Evolutionary conservation across 2,329 filamentous ascomycete genomes (phyloP), one percentile per base, ranked within the genome.

Genomic region (Kalmusia sp.): DNA sequence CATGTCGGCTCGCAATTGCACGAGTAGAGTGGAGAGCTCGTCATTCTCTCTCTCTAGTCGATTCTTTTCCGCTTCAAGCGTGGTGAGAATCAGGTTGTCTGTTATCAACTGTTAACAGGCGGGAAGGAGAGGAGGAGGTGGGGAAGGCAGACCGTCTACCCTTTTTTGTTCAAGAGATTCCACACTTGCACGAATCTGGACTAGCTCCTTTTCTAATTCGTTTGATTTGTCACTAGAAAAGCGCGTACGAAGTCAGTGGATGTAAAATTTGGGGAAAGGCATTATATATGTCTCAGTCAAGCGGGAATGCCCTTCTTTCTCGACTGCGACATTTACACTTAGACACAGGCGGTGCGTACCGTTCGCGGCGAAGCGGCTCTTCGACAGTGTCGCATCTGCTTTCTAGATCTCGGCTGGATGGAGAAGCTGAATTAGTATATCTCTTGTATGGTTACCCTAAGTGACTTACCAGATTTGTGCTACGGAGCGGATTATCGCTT

Each of bases 351-450:
- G n/a, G n/a, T n/a, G n/a, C n/a, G n/a, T n/a, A n/a, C 49, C 73
- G 69, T 58, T 82, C 81, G 14, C 71, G 69, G 4, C 76, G 76
- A 11, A 87, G 71, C 5, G 84, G 84, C 43, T 76, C 76, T 67
- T 87, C 84, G 2, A 82, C 75, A 27, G 77, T 77, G 28, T 80
- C 76, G 61, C 84, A 87, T 6, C 84, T 79, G 8, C 70, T 71
- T 59, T 87, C 84, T 1, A 87, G 72, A 51, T 85, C 82, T 21
- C 78, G 76, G 61, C 27, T 28, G 12, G 12, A 12, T 28, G 27
- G 12, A 28, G 27, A 28, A 12, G 12, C 6, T 6, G 6, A 12
- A 28, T 28, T 28, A 28, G 27, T 12, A 12, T 7, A 28, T 28
- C 6, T 28, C 27, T 28, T 28, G 27, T 28, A 28, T 1, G 6